Percentiles rank a stretch among this genome's conserved stretches.
phyloP scores from a whole-genome alignment of 1,139 yeast species.

The Suhomyces guaymorum region DNA sequence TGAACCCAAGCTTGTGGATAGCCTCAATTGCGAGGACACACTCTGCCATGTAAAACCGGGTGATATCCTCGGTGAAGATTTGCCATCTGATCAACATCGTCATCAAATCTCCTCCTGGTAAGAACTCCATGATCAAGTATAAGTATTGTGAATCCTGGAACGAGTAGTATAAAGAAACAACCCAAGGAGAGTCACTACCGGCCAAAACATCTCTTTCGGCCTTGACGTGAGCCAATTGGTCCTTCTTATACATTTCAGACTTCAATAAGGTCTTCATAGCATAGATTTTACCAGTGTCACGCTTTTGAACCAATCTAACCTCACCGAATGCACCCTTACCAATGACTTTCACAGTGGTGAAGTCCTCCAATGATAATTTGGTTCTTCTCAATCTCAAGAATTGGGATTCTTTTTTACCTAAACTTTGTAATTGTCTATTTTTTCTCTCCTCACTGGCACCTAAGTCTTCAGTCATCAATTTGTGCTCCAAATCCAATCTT shows the following conservation, averaged over 20 bases:
- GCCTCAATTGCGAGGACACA: constrained; percentile 85
- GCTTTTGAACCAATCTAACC: constrained; percentile 78
- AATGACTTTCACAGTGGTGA: constrained; percentile 75
- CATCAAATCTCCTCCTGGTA: constrained; percentile 87
- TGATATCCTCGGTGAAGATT: constrained; percentile 79
- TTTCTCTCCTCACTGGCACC: constrained; percentile 68
- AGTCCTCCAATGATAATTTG: constrained; percentile 70
- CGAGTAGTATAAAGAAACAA: constrained; percentile 75
- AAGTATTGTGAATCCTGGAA: constrained; percentile 77
- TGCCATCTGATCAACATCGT: constrained; percentile 89
- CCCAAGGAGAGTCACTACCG: constrained; percentile 87
- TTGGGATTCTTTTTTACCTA: constrained; percentile 78
- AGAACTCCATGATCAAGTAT: constrained; percentile 78
- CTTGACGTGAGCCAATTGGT: constrained; percentile 80
- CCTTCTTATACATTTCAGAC: constrained; percentile 81
- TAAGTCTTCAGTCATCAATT: constrained; percentile 61
- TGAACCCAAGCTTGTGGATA: constrained; percentile 75
- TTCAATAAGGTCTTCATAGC: constrained; percentile 82
- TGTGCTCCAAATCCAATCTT: constrained; percentile 70
- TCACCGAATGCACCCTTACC: constrained; percentile 91
- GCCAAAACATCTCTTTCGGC: constrained; percentile 87
- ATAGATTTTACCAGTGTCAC: constrained; percentile 78
- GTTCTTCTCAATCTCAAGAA: constrained; percentile 75
- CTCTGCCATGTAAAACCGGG: constrained; percentile 83
- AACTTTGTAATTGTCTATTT: constrained; percentile 66